Evolutionary conservation across 2,329 filamentous ascomycete genomes (phyloP).

Genomic region (Fusarium piperis): DNA sequence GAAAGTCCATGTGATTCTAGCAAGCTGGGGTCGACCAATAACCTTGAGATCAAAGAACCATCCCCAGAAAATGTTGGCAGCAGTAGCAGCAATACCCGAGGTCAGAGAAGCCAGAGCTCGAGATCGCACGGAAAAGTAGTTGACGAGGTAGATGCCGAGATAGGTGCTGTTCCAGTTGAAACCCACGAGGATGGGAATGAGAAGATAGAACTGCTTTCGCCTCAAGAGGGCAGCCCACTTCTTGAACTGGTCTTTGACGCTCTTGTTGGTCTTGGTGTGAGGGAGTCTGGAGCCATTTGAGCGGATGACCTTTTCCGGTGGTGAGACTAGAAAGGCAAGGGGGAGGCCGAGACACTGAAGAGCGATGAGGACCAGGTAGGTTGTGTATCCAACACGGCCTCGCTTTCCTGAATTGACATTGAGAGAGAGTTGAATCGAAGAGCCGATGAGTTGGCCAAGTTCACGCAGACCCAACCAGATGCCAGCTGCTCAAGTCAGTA

Average conservation of each 20-base stretch:
- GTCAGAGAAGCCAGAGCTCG: conserved; percentile 57
- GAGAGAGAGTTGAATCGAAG: conserved; percentile 60
- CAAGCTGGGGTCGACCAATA: conserved; percentile 53
- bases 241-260: conserved; percentile 22
- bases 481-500: conserved; percentile 47
- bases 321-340: conserved; percentile 31
- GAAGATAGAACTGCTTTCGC: conserved; percentile 56
- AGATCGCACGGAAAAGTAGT: conserved; percentile 61
- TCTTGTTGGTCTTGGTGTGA: conserved; percentile 19
- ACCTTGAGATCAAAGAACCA: conserved; percentile 58
- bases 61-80: conserved; percentile 59
- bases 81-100: conserved; percentile 56
- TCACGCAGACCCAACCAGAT: conserved; percentile 65
- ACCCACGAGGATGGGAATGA: conserved; percentile 59
- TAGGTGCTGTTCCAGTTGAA: conserved; percentile 63
- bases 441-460: conserved; percentile 62
- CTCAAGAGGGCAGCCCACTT: conserved; percentile 49
- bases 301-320: conserved; percentile 38
- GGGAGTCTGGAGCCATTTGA: conserved; percentile 31
- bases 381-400: conserved; percentile 36
- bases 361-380: conserved; percentile 39
- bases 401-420: conserved; percentile 55
- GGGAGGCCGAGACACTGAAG: conserved; percentile 40
- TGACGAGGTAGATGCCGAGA: conserved; percentile 61
- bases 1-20: conserved; percentile 54